Conservation (phyloP, 2,329 filamentous ascomycete genomes). For the Diplodia mutila region DNA sequence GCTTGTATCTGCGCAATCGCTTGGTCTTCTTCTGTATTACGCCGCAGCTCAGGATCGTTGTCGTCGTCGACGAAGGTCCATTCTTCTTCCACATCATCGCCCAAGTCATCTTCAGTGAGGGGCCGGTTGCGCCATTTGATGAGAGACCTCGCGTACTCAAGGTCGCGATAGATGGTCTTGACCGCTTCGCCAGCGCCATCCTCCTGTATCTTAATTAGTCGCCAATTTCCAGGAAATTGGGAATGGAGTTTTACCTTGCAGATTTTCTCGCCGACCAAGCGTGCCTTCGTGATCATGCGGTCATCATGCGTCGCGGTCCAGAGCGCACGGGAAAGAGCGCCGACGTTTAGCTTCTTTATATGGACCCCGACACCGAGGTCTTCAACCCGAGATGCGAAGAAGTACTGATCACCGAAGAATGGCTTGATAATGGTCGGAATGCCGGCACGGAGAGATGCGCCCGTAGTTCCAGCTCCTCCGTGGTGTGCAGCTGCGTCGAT, state of each 20-base stretch:
- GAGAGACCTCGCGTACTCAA: conserved; percentile 87
- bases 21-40: conserved; percentile 24
- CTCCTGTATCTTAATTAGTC: conserved; percentile 60
- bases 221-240: conserved; percentile 30
- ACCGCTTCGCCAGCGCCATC: conserved; percentile 89
- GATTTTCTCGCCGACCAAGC: conserved; percentile 81
- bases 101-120: conserved; percentile 5
- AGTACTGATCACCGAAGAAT: conserved; percentile 98
- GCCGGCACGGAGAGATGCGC: conserved; percentile 86
- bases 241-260: conserved; percentile 66
- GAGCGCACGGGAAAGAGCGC: conserved; percentile 79
- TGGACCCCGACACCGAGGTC: conserved; percentile 91
- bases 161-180: conserved; percentile 88
- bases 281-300: conserved; percentile 88
- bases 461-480: conserved; percentile 92
- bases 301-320: conserved; percentile 91
- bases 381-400: conserved; percentile 88
- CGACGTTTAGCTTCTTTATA: conserved; percentile 87
- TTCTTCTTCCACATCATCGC: conserved; percentile 73
- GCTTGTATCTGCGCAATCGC: background rate
- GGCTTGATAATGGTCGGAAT: conserved; percentile 93
- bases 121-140: conserved; percentile 58
- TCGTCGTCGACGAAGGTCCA: conserved; percentile 87
- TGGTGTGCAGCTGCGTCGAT: conserved; percentile 95
- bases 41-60: conserved; percentile 45